A percentile compares a stretch with the other conserved stretches of the same genome.
Evolutionary conservation across 2,329 filamentous ascomycete genomes (phyloP).

Genomic region (Verticillium isaacii): DNA sequence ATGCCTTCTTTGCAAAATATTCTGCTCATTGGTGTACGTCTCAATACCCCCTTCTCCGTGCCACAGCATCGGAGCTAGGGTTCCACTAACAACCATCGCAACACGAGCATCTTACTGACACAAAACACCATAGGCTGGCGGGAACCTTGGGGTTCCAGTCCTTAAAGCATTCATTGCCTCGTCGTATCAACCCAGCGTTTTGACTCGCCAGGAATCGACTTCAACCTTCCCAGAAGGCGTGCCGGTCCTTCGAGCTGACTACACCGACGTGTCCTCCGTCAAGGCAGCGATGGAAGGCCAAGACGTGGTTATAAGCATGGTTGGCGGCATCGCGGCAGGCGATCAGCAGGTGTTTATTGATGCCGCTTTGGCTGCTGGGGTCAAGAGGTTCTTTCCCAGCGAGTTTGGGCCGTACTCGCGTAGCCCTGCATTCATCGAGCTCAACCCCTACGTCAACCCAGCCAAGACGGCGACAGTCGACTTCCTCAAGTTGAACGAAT

Average conservation of each 20-base stretch:
- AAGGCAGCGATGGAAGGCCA: slow-evolving; percentile 37
- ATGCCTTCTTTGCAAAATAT: too few relatives aligned
- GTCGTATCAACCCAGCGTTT: slow-evolving; percentile 46
- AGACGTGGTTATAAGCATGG: slow-evolving; percentile 45
- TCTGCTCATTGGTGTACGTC: too few relatives aligned
- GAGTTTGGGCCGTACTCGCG: slow-evolving; percentile 37
- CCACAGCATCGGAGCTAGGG: too few relatives aligned
- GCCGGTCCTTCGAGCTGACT: neutral
- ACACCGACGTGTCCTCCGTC: neutral
- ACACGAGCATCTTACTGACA: too few relatives aligned
- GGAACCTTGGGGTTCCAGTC: slow-evolving; percentile 33
- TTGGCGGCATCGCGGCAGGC: slow-evolving; percentile 31
- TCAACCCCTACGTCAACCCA: neutral
- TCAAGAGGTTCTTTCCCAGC: slow-evolving; percentile 57
- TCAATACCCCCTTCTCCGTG: too few relatives aligned
- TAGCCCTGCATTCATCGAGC: neutral
- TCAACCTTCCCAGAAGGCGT: slow-evolving; percentile 27
- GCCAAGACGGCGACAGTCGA: neutral
- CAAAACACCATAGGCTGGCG: slow-evolving; percentile 23
- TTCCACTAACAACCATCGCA: too few relatives aligned
- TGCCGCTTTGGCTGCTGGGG: slow-evolving; percentile 52
- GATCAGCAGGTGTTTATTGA: slow-evolving; percentile 38
- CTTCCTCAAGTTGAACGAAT: neutral
- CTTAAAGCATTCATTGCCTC: slow-evolving; percentile 27
- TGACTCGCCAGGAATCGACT: slow-evolving; percentile 42